A percentile compares a stretch with the other conserved stretches of the same genome.
Evolutionary conservation across 2,329 filamentous ascomycete species (phyloP).

Genomic region (Akanthomyces lecanii): DNA sequence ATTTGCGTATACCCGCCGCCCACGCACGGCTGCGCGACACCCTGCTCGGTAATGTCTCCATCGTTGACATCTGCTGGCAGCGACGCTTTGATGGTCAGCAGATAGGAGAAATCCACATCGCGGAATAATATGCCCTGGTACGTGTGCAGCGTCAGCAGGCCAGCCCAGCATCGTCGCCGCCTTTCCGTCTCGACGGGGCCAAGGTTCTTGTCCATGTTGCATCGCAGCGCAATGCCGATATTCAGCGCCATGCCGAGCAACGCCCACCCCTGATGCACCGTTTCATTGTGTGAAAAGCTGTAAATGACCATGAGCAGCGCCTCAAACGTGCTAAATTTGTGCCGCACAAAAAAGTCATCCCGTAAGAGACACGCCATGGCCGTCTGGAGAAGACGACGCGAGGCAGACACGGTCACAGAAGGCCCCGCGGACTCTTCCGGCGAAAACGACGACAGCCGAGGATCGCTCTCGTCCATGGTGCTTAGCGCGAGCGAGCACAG

Average conservation of each 20-base stretch:
- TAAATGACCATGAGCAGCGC: conserved; percentile 15
- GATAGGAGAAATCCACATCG: conserved; percentile 18
- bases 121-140: conserved; percentile 20
- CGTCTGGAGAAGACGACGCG: background rate
- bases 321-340: background rate
- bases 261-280: conserved; percentile 19
- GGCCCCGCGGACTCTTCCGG: background rate
- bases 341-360: background rate
- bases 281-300: conserved; percentile 18
- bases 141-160: conserved; percentile 20
- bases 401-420: background rate
- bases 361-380: background rate
- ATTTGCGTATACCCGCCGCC: conserved; percentile 12
- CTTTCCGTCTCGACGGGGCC: conserved; percentile 18
- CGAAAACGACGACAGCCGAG: background rate
- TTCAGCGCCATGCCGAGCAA: conserved; percentile 21
- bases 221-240: conserved; percentile 18
- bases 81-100: conserved; percentile 15
- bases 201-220: conserved; percentile 11
- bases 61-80: conserved; percentile 7
- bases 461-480: background rate
- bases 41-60: background rate
- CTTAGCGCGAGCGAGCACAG: background rate
- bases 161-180: conserved; percentile 22
- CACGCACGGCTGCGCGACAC: background rate